These are phyloP conservation scores for Neurospora sp. DNA, from an alignment of 495 filamentous ascomycete species.

Conservation along the genomic window DNA sequence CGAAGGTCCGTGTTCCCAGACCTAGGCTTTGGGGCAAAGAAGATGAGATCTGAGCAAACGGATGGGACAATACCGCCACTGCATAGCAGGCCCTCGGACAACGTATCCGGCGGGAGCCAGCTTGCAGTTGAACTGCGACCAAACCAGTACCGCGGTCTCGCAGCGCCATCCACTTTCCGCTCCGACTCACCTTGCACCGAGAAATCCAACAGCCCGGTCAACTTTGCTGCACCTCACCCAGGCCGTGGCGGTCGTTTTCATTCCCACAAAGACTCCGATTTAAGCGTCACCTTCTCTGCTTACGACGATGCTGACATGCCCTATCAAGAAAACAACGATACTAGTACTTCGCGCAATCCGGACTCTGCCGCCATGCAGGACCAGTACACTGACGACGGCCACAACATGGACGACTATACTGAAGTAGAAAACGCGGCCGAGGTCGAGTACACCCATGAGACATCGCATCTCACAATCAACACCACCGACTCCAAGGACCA, in stretches of 20 bases:
- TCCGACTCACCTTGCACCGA: not conserved
- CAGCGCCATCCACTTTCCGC: not conserved
- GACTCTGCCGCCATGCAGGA: conserved; percentile 3
- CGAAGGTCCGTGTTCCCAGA: not conserved
- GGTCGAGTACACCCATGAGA: not conserved
- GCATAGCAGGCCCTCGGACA: not conserved
- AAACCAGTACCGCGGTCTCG: not conserved
- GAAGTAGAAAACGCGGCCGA: not conserved
- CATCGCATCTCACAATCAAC: conserved; percentile 1
- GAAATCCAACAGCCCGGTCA: not conserved
- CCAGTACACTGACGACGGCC: conserved; percentile 3
- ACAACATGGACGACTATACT: not conserved
- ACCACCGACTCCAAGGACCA: conserved; percentile 7
- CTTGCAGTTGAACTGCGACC: not conserved
- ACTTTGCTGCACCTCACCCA: not conserved
- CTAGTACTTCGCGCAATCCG: conserved; percentile 4
- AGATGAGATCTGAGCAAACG: not conserved
- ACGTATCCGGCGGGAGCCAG: not conserved
- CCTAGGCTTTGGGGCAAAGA: not conserved
- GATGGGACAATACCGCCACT: not conserved
- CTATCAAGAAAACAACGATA: conserved; percentile 12
- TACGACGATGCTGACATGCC: conserved; percentile 11
- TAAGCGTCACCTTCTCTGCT: conserved; percentile 7
- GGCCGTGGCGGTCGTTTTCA: not conserved
- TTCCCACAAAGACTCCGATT: conserved; percentile 6